A percentile compares a stretch with the other conserved stretches of the same genome.
Evolutionary conservation across 2,329 filamentous ascomycete species (phyloP).

Genomic region (Verticillium longisporum): DNA sequence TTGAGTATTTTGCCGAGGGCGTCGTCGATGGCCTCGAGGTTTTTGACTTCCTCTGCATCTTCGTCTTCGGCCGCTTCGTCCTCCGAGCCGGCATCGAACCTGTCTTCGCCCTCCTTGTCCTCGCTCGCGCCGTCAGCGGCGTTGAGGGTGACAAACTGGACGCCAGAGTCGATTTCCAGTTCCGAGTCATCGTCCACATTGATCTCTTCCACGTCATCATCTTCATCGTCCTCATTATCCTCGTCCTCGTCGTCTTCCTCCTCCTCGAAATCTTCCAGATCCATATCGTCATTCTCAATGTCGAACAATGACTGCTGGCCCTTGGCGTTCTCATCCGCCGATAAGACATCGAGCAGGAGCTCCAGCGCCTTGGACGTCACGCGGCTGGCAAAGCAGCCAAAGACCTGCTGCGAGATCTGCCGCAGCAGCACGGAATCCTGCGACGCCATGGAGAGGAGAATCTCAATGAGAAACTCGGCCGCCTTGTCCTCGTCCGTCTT

Average conservation of each 20-base stretch:
- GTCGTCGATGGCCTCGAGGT: slow-evolving; percentile 54
- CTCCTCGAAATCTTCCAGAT: slow-evolving; percentile 32
- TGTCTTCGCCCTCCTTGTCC: slow-evolving; percentile 38
- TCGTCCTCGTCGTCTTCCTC: slow-evolving; percentile 28
- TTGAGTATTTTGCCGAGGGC: slow-evolving; percentile 73
- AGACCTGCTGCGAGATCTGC: slow-evolving; percentile 82
- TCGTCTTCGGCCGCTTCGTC: slow-evolving; percentile 31
- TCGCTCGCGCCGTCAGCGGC: slow-evolving; percentile 33
- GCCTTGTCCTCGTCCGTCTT: slow-evolving; percentile 47
- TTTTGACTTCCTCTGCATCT: slow-evolving; percentile 32
- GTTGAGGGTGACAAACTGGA: slow-evolving; percentile 39
- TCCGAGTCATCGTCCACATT: slow-evolving; percentile 34
- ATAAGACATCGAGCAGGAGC: slow-evolving; percentile 59
- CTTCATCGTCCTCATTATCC: slow-evolving; percentile 29
- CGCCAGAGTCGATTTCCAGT: slow-evolving; percentile 41
- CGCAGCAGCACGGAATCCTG: slow-evolving; percentile 79
- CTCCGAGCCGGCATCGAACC: slow-evolving; percentile 33
- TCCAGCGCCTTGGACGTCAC: slow-evolving; percentile 69
- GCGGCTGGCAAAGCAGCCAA: slow-evolving; percentile 70
- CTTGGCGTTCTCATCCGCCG: slow-evolving; percentile 70
- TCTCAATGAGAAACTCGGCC: slow-evolving; percentile 73
- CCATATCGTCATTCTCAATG: slow-evolving; percentile 54
- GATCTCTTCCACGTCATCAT: slow-evolving; percentile 19
- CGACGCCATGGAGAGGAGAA: slow-evolving; percentile 82
- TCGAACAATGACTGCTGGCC: slow-evolving; percentile 85